Evolutionary conservation across 352 stramenopile species (phyloP).

Genomic region (Phytophthora syringae): DNA sequence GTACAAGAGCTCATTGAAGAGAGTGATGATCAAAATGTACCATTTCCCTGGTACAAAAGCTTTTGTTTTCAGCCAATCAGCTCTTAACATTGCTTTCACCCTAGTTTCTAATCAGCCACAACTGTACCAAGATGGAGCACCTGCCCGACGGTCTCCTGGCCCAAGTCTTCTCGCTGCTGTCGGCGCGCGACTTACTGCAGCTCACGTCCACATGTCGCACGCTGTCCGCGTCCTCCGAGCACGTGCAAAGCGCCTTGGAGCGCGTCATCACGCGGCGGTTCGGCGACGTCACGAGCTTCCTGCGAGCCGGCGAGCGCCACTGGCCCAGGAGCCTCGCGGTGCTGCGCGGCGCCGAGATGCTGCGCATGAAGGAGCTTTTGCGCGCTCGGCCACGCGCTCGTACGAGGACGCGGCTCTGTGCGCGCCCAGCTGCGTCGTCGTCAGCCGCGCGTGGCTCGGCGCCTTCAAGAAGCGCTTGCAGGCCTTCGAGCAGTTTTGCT

Average conservation of each 20-base stretch:
- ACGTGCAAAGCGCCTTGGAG: conserved; percentile 62
- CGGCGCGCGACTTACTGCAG: conserved; percentile 58
- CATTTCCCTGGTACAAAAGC: too few species aligned
- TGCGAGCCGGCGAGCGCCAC: conserved; percentile 51
- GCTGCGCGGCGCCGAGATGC: conserved; percentile 67
- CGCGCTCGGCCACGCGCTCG: conserved; percentile 35
- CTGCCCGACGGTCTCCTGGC: conserved; percentile 60
- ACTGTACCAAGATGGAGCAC: conserved; percentile 67
- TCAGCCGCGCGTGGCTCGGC: conserved; percentile 79
- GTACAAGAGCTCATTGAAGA: neutral
- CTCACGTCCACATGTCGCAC: conserved; percentile 52
- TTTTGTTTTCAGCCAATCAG: too few species aligned
- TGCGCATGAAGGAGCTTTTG: conserved; percentile 69
- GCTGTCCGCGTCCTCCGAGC: conserved; percentile 38
- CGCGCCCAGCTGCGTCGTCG: conserved; percentile 51
- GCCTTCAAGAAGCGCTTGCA: conserved; percentile 79
- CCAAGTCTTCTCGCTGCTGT: conserved; percentile 70
- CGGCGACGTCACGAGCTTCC: conserved; percentile 55
- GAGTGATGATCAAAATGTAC: too few species aligned
- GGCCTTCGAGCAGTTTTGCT: conserved; percentile 74
- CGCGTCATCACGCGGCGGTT: conserved; percentile 65
- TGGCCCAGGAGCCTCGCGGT: conserved; percentile 70
- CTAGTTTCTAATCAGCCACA: too few species aligned
- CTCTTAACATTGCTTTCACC: too few species aligned
- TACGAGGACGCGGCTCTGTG: conserved; percentile 51